Base-by-base conservation (phyloP, 2,329 filamentous ascomycete species). In the Aspergillus neoniger region DNA sequence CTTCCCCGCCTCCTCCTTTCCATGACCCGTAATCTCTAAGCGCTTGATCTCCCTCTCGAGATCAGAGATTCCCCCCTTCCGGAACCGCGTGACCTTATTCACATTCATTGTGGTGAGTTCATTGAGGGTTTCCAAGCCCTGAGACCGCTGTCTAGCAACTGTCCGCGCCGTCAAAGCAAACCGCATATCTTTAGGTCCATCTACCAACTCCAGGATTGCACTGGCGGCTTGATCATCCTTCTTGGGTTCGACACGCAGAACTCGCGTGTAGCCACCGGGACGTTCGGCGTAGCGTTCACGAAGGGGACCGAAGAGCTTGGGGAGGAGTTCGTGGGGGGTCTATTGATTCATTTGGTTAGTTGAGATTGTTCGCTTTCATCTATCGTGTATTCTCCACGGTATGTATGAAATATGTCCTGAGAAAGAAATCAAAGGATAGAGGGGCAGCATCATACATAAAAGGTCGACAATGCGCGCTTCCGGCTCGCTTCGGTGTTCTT, bases 151-250 rank as follows among this genome's bases (percentile, higher is more conserved):
- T 28, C 87, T 83, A 47, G 91, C 91, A 6, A 98, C 83, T 0
- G 91, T 88, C 69, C 90, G 90, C 25, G 95, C 95, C 2, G 93
- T 96, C 85, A 98, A 88, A 70, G 92, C 91, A 79, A 97, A 97
- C 36, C 93, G 90, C 82, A 96, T 91, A 78, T 99, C 95, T 75
- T 89, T 90, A 36, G 92, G 92, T 38, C 94, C 93, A 77, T 99
- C 95, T 63, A 99, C 93, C 32, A 99, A 86, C 79, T 98, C 92
- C 51, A 99, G 88, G 65, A 99, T 93, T 21, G 95, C 94, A 36
- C 90, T 93, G 65, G 88, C 86, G 8, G 91, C 94, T 80, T 97
- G 92, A 77, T 98, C 94, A 71, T 86, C 85, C 76, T 94, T 92
- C 70, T 90, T 86, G 59, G 95, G 91, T 79, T 98, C 94, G 66